Base-by-base conservation (phyloP, 495 filamentous ascomycete species). In the Lophium mytilinum region DNA sequence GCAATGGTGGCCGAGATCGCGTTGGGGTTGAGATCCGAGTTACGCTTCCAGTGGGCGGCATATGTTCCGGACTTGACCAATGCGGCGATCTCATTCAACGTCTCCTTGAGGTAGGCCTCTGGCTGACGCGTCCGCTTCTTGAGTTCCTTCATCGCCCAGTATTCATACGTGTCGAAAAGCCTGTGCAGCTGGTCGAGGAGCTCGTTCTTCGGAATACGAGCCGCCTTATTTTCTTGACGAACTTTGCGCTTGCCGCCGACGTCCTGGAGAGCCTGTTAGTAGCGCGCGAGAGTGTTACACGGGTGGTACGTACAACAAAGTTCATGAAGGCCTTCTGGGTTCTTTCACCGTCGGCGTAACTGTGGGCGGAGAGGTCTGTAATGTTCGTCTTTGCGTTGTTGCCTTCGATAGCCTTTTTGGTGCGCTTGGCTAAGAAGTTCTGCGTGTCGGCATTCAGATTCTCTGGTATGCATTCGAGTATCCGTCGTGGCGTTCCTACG, bases 101-200 rank as follows among this genome's bases (percentile, higher is more conserved):
- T 85, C 69, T 94, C 81, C 57, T 90, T 90, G 48, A 98, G 82
- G 69, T 90, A 98, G 4, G 86, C 84, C 68, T 98, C 93, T 0
- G 93, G 93, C 73, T 98, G 93, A 50, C 80, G 75, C 35, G 91
- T 78, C 58, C 75, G 71, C 18, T 78, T 73, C 57, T 87, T 86
- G 61, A 98, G 80, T 0, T 81, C 80, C 64, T 87, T 90, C 75
- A 97, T 85, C 15, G 86, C 80, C 92, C 92, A 97, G 71, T 90
- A 96, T 52, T 80, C 81, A 76, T 86, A 95, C 50, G 83, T 71
- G 35, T 83, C 79, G 80, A 97, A 98, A 66, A 83, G 87, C 14
- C 75, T 69, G 74, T 89, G 90, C 56, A 98, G 83, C 41, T 75
- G 74, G 69, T 96, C 89, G 72, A 95, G 71, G 37, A 98, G 83